A percentile compares a stretch with the other conserved stretches of the same genome.
Evolutionary conservation across 2,329 filamentous ascomycete species (phyloP).

Genomic region (Pseudocercospora vitis): DNA sequence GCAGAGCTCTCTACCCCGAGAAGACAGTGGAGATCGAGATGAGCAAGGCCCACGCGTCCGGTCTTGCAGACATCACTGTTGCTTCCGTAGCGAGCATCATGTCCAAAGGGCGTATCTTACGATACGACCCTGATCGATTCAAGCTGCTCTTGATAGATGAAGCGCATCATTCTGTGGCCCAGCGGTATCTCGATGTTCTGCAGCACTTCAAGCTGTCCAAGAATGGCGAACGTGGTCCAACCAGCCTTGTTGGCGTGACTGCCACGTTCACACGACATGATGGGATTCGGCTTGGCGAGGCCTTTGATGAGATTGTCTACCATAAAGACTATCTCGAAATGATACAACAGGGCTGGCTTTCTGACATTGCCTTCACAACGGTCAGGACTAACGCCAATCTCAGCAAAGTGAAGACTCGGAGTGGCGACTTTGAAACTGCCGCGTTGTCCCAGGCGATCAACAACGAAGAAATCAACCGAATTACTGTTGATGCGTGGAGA

Average conservation of each 20-base stretch:
- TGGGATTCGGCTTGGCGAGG: constrained; percentile 75
- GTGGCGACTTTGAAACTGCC: constrained; percentile 74
- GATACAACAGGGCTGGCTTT: constrained; percentile 89
- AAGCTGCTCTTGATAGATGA: constrained; percentile 95
- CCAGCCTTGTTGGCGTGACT: constrained; percentile 80
- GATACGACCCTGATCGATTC: constrained; percentile 76
- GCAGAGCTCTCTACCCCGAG: constrained; percentile 73
- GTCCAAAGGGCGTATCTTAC: constrained; percentile 68
- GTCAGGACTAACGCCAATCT: constrained; percentile 81
- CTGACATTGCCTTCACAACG: constrained; percentile 90
- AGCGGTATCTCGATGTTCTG: constrained; percentile 72
- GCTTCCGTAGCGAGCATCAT: constrained; percentile 85
- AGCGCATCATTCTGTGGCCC: constrained; percentile 91
- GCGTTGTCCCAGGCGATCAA: constrained; percentile 84
- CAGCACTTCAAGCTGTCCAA: constrained; percentile 73
- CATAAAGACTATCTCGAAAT: constrained; percentile 81
- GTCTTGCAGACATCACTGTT: constrained; percentile 85
- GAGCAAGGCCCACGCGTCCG: constrained; percentile 73
- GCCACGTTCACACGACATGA: constrained; percentile 80
- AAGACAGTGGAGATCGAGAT: constrained; percentile 89
- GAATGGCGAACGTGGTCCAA: constrained; percentile 45
- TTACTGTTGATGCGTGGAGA: constrained; percentile 84
- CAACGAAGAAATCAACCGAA: constrained; percentile 74
- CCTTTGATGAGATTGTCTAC: constrained; percentile 94
- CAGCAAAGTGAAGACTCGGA: constrained; percentile 56